These are phyloP conservation scores for Schoenoplectus tabernaemontani DNA, from an alignment of 202 grass and related monocot species.

Conservation along the genomic window DNA sequence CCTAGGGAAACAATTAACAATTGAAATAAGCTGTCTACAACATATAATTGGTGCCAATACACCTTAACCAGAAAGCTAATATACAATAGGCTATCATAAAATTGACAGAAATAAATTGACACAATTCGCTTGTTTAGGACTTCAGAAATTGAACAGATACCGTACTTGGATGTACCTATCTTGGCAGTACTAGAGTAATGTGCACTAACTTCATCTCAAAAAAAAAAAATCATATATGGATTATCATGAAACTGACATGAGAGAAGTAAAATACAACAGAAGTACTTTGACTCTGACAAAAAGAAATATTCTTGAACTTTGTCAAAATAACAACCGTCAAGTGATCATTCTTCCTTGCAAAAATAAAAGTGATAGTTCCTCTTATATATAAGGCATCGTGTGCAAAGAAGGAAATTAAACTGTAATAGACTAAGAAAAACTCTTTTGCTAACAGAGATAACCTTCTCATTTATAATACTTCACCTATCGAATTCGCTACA, in stretches of 20 bases:
- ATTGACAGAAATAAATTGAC: background rate
- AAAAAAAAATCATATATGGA: background rate
- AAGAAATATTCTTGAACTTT: no score
- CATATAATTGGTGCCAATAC: background rate
- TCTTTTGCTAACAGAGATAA: background rate
- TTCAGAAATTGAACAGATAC: background rate
- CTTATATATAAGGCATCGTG: no score
- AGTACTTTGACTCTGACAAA: background rate
- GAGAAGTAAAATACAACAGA: background rate
- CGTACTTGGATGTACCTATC: background rate
- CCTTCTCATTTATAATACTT: background rate
- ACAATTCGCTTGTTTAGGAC: background rate
- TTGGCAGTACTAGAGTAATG: background rate
- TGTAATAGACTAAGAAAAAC: no score
- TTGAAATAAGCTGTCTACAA: background rate
- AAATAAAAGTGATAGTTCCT: no score
- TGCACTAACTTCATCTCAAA: background rate
- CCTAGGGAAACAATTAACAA: background rate
- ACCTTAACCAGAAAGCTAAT: background rate
- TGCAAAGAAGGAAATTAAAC: no score
- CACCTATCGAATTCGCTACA: background rate
- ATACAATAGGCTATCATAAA: background rate
- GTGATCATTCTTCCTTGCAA: no score
- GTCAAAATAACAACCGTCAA: no score
- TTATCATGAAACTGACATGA: no score